Evolutionary conservation across 768 basidiomycete species (phyloP), one percentile per base, ranked within the genome.

Genomic region (Mycena leptocephala): DNA sequence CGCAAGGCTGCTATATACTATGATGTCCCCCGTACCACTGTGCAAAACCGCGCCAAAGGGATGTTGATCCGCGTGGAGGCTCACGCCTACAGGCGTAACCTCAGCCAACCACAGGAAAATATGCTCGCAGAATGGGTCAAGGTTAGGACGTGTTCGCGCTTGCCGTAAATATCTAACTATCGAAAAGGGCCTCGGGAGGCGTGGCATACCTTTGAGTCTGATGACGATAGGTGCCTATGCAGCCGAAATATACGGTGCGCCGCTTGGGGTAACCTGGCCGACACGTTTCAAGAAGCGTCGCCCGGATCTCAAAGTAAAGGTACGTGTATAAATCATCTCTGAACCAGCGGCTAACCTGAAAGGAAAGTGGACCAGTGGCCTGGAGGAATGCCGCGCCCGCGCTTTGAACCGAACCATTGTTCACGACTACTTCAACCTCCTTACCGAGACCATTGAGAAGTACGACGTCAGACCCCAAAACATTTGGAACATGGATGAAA

Each of bases 311-410:
- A 65, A 69, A 33, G 37, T 77, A 20, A 46, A 59, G 46, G 46
- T 48, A 18, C 46, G 37, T 14, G 7, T 39, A 14, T 39, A 39
- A 11, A 5, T 10, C 46, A 48, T 48, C 20, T 48, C 11, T 48
- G 5, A 6, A n/a, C 20, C 11, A 7, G 46, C 8, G 46, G 20
- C 78, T 5, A 72, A 79, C n/a, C 51, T 80, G 18, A 61, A 65
- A 28, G 37, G 75, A 18, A 37, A 59, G 24, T 72, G 69, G 70
- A 70, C 76, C 8, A 32, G 37, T 3, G 28, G 24, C 22, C 64
- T 79, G 16, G 79, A 79, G 22, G 56, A 61, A 30, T 75, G 70
- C 59, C 69, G 68, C n/a, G 79, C 79, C n/a, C 51, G 48, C 5
- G 61, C 69, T 5, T 55, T 65, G 10, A 65, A 65, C 43, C 63